Conservation (phyloP, 1,284 basidiomycete species). For the Boletus sp. region DNA sequence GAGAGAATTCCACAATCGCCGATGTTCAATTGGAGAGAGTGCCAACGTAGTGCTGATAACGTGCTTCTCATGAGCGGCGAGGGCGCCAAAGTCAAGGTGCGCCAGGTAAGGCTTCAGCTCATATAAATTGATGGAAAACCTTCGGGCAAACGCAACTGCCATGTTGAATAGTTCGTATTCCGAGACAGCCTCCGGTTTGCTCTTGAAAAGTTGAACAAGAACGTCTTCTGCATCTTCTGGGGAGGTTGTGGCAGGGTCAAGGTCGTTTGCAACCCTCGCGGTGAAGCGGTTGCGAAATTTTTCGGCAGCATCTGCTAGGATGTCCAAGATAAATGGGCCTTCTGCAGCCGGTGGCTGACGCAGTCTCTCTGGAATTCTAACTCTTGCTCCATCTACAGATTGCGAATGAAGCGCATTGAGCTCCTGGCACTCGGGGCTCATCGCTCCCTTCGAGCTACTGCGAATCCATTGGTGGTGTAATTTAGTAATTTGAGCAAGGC, state of each 20-base stretch:
- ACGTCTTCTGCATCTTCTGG: conserved; percentile 46
- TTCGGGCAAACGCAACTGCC: conserved; percentile 48
- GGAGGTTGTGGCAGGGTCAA: conserved; percentile 30
- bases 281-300: conserved; percentile 50
- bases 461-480: conserved; percentile 64
- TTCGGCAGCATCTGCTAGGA: conserved; percentile 50
- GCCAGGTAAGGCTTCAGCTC: conserved; percentile 44
- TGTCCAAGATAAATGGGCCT: conserved; percentile 55
- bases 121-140: conserved; percentile 47
- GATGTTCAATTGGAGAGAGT: conserved; percentile 44
- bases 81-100: conserved; percentile 58
- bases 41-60: conserved; percentile 47
- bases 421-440: conserved; percentile 66
- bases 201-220: conserved; percentile 49
- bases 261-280: conserved; percentile 27
- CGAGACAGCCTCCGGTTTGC: conserved; percentile 53
- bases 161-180: conserved; percentile 63
- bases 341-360: conserved; percentile 45
- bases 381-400: conserved; percentile 63
- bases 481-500: conserved; percentile 56
- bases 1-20: conserved; percentile 63
- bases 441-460: conserved; percentile 56
- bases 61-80: conserved; percentile 56
- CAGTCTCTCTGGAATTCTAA: conserved; percentile 40
- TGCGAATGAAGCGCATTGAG: conserved; percentile 70